A percentile compares a stretch with the other conserved stretches of the same genome.
Conservation (phyloP, 2,329 filamentous ascomycete species). For the Fusarium pseudoanthophilum region DNA sequence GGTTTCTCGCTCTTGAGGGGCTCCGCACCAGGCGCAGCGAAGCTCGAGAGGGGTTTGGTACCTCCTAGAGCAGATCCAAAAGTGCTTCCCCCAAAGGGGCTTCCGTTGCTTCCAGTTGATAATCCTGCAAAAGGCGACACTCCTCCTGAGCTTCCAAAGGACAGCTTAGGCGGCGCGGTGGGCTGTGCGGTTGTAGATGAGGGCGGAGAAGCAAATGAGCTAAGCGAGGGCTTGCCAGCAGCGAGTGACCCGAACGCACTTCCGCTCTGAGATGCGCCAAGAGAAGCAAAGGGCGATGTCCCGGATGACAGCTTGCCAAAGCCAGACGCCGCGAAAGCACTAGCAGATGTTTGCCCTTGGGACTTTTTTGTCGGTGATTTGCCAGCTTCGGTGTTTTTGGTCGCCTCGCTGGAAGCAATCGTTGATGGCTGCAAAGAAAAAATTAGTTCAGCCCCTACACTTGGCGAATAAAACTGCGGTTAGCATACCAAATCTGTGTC, state of each 20-base stretch:
- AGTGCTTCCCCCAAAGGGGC: slow-evolving; percentile 53
- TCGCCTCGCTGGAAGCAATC: slow-evolving; percentile 29
- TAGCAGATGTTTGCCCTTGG: slow-evolving; percentile 59
- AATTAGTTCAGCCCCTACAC: slow-evolving; percentile 14
- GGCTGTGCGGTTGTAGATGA: slow-evolving; percentile 41
- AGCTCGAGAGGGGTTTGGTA: slow-evolving; percentile 68
- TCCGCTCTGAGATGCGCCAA: slow-evolving; percentile 60
- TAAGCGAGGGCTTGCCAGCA: slow-evolving; percentile 49
- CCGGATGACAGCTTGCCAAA: slow-evolving; percentile 74
- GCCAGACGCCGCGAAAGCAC: slow-evolving; percentile 74
- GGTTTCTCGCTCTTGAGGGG: slow-evolving; percentile 67
- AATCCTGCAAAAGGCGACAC: slow-evolving; percentile 61
- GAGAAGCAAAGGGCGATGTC: slow-evolving; percentile 71
- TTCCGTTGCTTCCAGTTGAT: slow-evolving; percentile 55
- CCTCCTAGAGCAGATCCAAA: slow-evolving; percentile 54
- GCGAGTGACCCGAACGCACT: slow-evolving; percentile 60
- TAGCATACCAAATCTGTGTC: slow-evolving; percentile 51
- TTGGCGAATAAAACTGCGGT: background rate
- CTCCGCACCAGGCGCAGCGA: slow-evolving; percentile 70
- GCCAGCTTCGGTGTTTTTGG: slow-evolving; percentile 37
- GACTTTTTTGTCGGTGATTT: slow-evolving; percentile 43
- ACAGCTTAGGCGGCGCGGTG: slow-evolving; percentile 57
- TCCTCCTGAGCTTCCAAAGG: slow-evolving; percentile 56
- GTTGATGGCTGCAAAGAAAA: slow-evolving; percentile 29
- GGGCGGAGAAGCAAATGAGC: slow-evolving; percentile 49